Conservation (phyloP, 2,329 filamentous ascomycete genomes). For the Pestalotiopsis fici region DNA sequence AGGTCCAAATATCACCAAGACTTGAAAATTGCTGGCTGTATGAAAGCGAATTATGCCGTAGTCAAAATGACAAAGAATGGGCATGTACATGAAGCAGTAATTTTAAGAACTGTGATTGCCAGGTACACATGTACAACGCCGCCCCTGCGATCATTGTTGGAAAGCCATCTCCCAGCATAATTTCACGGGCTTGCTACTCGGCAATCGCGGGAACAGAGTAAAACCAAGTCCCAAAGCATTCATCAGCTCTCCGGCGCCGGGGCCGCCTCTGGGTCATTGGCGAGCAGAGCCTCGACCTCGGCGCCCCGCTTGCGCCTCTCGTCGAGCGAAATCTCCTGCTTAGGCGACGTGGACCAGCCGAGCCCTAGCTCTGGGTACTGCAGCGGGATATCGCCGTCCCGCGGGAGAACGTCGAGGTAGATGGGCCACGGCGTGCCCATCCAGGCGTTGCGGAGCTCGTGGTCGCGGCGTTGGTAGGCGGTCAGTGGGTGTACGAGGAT, state of each 20-base stretch:
- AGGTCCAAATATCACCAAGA: no score
- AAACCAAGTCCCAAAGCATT: no score
- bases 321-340: constrained; percentile 30
- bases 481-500: constrained; percentile 33
- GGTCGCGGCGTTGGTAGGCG: constrained; percentile 28
- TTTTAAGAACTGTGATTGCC: no score
- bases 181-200: no score
- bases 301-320: constrained; percentile 29
- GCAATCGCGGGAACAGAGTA: no score
- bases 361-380: constrained; percentile 33
- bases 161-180: no score
- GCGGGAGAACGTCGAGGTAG: constrained; percentile 28
- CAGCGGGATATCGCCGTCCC: constrained; percentile 25
- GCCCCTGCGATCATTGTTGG: no score
- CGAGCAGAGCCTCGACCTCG: constrained; percentile 28
- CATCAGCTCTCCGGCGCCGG: constrained; percentile 26
- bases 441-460: constrained; percentile 33
- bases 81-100: no score
- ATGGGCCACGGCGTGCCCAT: constrained; percentile 34
- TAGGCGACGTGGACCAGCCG: constrained; percentile 27
- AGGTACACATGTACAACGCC: no score
- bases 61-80: no score
- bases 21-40: no score
- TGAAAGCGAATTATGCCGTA: no score
- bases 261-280: constrained; percentile 28